Evolutionary conservation across 129 eudicot genomes (phyloP).

Genomic region (Silybum marianum): DNA sequence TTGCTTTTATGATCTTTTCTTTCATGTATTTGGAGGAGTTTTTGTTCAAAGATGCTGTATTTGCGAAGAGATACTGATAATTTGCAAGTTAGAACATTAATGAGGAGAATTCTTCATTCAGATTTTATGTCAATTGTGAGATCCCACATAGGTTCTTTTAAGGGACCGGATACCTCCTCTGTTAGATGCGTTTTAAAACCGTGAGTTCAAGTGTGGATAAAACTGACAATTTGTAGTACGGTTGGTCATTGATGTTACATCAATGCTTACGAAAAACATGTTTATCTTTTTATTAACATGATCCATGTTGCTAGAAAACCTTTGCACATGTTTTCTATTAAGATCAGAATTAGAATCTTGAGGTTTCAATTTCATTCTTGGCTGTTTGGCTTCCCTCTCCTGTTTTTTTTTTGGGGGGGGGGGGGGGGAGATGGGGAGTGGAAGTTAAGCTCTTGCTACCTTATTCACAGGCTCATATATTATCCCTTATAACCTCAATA

Average conservation of each 20-base stretch:
- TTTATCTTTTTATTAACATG: neutral
- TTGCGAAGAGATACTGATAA: neutral
- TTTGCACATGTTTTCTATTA: neutral
- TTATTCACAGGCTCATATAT: neutral
- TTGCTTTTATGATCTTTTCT: neutral
- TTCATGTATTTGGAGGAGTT: neutral
- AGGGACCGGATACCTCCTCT: neutral
- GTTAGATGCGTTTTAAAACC: neutral
- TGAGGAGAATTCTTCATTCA: neutral
- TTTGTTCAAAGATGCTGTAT: slow-evolving; percentile 5
- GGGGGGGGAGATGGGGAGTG: neutral
- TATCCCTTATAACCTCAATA: neutral
- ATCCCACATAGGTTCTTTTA: neutral
- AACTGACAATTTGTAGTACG: neutral
- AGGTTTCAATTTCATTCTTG: neutral
- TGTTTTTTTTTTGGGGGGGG: neutral
- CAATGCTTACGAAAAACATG: neutral
- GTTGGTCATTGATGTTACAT: neutral
- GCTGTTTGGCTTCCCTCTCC: neutral
- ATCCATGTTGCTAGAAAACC: slow-evolving; percentile 10
- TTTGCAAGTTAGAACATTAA: neutral
- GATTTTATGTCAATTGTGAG: neutral
- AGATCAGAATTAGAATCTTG: neutral
- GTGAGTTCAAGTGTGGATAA: neutral
- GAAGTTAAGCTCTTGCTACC: neutral